Conservation (phyloP, 2,329 filamentous ascomycete species). For the Pseudocercospora vitis region DNA sequence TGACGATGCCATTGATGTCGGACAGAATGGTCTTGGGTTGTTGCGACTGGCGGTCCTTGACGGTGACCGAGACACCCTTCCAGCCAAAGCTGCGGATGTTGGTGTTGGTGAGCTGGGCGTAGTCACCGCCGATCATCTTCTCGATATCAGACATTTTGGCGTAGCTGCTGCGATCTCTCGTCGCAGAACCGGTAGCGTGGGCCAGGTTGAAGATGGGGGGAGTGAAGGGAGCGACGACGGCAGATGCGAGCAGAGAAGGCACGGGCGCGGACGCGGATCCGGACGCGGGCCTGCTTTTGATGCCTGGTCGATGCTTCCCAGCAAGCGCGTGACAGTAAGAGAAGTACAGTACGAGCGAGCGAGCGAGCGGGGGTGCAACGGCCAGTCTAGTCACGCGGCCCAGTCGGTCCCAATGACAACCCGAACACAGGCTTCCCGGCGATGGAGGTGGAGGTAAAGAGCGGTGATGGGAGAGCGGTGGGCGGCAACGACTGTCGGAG, state of each 20-base stretch:
- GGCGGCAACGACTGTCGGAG: constrained; percentile 2
- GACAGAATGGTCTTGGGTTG: constrained; percentile 63
- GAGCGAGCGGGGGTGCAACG: too few relatives aligned
- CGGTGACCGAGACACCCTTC: constrained; percentile 66
- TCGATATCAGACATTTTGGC: constrained; percentile 48
- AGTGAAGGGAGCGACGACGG: constrained; percentile 1
- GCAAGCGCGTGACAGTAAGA: too few relatives aligned
- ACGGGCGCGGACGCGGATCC: too few relatives aligned
- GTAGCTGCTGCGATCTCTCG: constrained; percentile 37
- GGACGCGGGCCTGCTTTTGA: neutral
- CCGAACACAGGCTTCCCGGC: too few relatives aligned
- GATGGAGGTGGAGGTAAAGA: neutral
- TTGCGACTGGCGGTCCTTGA: constrained; percentile 69
- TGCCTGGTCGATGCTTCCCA: neutral
- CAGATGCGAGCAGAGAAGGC: neutral
- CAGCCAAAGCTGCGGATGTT: constrained; percentile 66
- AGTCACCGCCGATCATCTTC: constrained; percentile 46
- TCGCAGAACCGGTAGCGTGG: constrained; percentile 23
- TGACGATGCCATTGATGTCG: constrained; percentile 62
- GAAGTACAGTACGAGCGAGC: too few relatives aligned
- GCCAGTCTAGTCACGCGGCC: too few relatives aligned
- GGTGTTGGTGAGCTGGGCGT: constrained; percentile 61
- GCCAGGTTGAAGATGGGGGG: constrained; percentile 27
- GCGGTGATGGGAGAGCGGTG: too few relatives aligned
- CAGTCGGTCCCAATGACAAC: too few relatives aligned